Evolutionary conservation across 495 filamentous ascomycete species (phyloP), one percentile per base, ranked within the genome.

Genomic region (Monascus purpureus): DNA sequence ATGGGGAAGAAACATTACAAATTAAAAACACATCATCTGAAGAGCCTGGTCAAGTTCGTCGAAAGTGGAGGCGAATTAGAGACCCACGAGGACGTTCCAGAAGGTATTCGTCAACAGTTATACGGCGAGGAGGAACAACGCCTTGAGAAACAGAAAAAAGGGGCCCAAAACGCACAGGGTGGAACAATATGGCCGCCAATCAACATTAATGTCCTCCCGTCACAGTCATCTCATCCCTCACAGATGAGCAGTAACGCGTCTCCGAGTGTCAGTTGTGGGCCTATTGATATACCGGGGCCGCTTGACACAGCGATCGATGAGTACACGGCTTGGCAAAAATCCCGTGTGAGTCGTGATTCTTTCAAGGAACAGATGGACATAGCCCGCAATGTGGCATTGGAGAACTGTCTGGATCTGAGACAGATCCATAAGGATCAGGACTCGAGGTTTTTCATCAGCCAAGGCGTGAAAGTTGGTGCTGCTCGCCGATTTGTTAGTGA

Each of bases 391-490:
- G 33, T 32, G 2, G 29, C 42, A 4, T 35, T 52, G n/a, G 33
- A 33, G 14, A 38, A 52, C 32, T 35, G 42, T 25, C 29, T 52
- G 1, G 52, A 50, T 32, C 46, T 52, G 18, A 35, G 22, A 13
- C 40, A 46, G 38, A 47, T 56, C 12, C 12, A 45, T 22, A 11
- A 44, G 24, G 45, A 52, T 33, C 38, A 43, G 23, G 36, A 56
- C 29, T 36, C 39, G 1, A 33, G 23, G 23, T 56, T 50, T 28
- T 52, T 56, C 11, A 36, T 46, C 11, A 35, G 44, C n/a, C 34
- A 48, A 2, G 45, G 46, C 16, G 40, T 52, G 18, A 29, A 29
- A 30, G 30, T 43, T 24, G 49, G 46, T 29, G 42, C 42, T 26
- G 49, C 49, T 8, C 44, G 46, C 5, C 25, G 36, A 15, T 33